Conservation (phyloP, 306 rosid species). For the Rosa rugosa region DNA sequence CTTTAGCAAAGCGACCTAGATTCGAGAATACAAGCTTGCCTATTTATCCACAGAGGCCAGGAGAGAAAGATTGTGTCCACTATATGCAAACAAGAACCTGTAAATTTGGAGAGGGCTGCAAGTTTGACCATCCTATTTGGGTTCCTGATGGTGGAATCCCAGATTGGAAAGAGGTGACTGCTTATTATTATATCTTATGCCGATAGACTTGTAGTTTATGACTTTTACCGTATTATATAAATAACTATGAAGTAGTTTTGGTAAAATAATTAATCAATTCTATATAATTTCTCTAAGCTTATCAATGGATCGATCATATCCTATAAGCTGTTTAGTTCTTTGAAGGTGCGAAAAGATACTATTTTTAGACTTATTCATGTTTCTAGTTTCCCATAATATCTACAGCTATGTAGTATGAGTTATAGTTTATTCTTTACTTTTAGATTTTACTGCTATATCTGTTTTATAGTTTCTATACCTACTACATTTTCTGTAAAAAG, state of each 20-base stretch:
- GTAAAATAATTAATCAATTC: conserved; percentile 14
- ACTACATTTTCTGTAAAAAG: background rate
- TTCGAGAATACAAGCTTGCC: conserved; percentile 86
- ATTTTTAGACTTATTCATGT: background rate
- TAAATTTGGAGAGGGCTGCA: conserved; percentile 99
- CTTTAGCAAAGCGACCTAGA: conserved; percentile 96
- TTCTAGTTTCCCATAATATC: background rate
- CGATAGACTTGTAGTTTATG: conserved; percentile 38
- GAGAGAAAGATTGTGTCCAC: conserved; percentile 98
- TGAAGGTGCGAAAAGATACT: background rate
- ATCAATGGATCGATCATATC: conserved; percentile 28
- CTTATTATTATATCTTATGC: conserved; percentile 56
- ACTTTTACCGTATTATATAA: conserved; percentile 17
- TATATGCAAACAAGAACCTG: conserved; percentile 99
- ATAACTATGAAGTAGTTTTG: conserved; percentile 27
- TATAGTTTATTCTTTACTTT: background rate
- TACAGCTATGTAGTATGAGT: background rate
- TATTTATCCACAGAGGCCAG: conserved; percentile 96
- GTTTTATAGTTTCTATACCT: background rate
- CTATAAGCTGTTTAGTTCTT: conserved; percentile 10
- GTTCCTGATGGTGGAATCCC: conserved; percentile 99
- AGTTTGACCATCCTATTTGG: conserved; percentile 99
- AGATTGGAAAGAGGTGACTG: conserved; percentile 99
- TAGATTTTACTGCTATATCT: background rate
- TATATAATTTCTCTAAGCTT: conserved; percentile 14